Percentiles rank a stretch among this genome's conserved stretches.
Conservation (phyloP, 1,139 yeast species). For the Arxiozyma slooffiae region DNA sequence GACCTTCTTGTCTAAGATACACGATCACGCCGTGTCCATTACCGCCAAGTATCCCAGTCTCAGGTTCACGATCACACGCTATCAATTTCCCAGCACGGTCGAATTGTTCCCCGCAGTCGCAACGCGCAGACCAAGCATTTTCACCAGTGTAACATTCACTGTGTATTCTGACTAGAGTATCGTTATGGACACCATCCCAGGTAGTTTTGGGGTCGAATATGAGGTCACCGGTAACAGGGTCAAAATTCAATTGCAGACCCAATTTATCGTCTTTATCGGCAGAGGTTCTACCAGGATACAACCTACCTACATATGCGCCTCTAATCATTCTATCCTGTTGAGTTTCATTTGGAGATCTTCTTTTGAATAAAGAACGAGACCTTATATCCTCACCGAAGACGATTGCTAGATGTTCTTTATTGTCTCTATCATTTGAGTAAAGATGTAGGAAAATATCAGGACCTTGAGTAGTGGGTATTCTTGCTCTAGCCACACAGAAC, state of each 20-base stretch:
- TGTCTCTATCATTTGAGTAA: slow-evolving; percentile 75
- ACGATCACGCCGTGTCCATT: slow-evolving; percentile 90
- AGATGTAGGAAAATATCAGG: slow-evolving; percentile 88
- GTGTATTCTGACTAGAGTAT: slow-evolving; percentile 70
- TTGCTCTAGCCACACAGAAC: slow-evolving; percentile 85
- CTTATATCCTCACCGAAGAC: slow-evolving; percentile 91
- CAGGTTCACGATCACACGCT: slow-evolving; percentile 31
- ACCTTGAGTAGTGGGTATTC: slow-evolving; percentile 30
- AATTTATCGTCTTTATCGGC: slow-evolving; percentile 54
- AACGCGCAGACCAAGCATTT: slow-evolving; percentile 97
- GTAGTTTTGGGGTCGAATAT: slow-evolving; percentile 34
- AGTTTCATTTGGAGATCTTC: slow-evolving; percentile 51
- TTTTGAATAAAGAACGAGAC: slow-evolving; percentile 58
- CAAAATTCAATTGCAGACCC: slow-evolving; percentile 40
- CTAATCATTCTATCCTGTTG: slow-evolving; percentile 93
- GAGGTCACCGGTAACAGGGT: slow-evolving; percentile 40
- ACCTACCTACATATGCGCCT: slow-evolving; percentile 87
- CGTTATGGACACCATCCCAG: slow-evolving; percentile 20
- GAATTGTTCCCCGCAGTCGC: slow-evolving; percentile 98
- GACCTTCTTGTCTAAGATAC: slow-evolving; percentile 92
- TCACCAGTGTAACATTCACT: slow-evolving; percentile 98
- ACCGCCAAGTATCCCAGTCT: slow-evolving; percentile 38
- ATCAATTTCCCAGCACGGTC: slow-evolving; percentile 94
- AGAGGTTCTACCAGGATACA: slow-evolving; percentile 70
- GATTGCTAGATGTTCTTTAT: slow-evolving; percentile 92